These are phyloP conservation scores for Apiospora aurea DNA, from an alignment of 2,329 filamentous ascomycete genomes.

Conservation along the genomic window DNA sequence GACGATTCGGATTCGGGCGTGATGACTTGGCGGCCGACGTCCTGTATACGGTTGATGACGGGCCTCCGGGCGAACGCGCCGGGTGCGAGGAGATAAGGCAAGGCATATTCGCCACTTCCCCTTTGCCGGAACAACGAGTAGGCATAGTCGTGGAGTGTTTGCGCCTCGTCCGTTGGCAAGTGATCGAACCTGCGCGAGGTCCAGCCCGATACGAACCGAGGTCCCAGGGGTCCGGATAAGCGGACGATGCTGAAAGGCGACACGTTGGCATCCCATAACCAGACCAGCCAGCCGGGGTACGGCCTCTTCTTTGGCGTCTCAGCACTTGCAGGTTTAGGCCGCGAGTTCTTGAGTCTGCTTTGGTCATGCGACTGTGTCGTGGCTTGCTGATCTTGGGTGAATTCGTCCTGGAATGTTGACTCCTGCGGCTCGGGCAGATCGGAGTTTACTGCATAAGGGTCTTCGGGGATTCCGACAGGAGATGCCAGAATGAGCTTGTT, in stretches of 20 bases:
- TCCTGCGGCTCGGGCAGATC: slow-evolving; percentile 79
- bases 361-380: slow-evolving; percentile 37
- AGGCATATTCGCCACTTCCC: slow-evolving; percentile 91
- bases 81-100: slow-evolving; percentile 91
- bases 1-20: slow-evolving; percentile 41
- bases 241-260: slow-evolving; percentile 93
- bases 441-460: slow-evolving; percentile 85
- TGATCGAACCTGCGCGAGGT: slow-evolving; percentile 92
- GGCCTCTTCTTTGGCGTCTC: slow-evolving; percentile 56
- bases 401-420: slow-evolving; percentile 78
- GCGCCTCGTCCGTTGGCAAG: slow-evolving; percentile 78
- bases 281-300: slow-evolving; percentile 85
- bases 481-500: slow-evolving; percentile 97
- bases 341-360: slow-evolving; percentile 50
- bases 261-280: slow-evolving; percentile 96
- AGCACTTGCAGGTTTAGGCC: slow-evolving; percentile 39
- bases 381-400: slow-evolving; percentile 74
- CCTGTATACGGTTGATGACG: slow-evolving; percentile 84
- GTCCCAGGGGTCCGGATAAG: slow-evolving; percentile 86
- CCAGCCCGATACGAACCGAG: slow-evolving; percentile 93
- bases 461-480: slow-evolving; percentile 92
- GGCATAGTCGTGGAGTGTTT: slow-evolving; percentile 89
- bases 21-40: slow-evolving; percentile 78
- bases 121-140: slow-evolving; percentile 93
- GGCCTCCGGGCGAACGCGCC: slow-evolving; percentile 91